These are phyloP conservation scores for Xerocomus brunneocitrinus DNA, from an alignment of 768 basidiomycete species.

Conservation along the genomic window DNA sequence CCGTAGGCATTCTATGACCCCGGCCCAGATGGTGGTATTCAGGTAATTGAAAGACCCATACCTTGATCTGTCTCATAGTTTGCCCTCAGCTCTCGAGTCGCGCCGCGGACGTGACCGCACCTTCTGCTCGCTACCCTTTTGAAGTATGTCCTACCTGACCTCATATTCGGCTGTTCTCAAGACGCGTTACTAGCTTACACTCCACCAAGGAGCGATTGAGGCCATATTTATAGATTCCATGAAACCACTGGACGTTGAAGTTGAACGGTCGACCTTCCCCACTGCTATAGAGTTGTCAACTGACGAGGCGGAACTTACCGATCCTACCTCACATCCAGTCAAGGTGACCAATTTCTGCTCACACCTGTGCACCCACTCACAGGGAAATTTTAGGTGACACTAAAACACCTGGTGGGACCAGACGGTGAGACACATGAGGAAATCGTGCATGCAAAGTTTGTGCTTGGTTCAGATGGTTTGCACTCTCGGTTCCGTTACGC, in stretches of 20 bases:
- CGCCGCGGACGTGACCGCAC: conserved; percentile 54
- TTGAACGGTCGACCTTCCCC: conserved; percentile 32
- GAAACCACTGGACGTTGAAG: conserved; percentile 25
- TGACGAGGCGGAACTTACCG: conserved; percentile 17
- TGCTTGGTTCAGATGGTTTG: conserved; percentile 71
- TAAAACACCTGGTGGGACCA: conserved; percentile 16
- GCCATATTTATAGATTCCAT: conserved; percentile 33
- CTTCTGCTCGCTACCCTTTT: conserved; percentile 64
- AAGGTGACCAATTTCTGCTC: conserved; percentile 8
- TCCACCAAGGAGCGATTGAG: conserved; percentile 36
- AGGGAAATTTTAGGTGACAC: conserved; percentile 14
- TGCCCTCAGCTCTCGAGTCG: conserved; percentile 53
- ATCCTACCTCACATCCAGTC: conserved; percentile 22
- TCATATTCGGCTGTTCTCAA: neutral
- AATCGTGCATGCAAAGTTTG: conserved; percentile 64
- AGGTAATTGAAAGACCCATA: conserved; percentile 31
- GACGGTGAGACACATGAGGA: conserved; percentile 42
- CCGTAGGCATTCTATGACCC: conserved; percentile 74
- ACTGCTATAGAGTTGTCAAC: conserved; percentile 27
- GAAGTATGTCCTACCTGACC: conserved; percentile 40
- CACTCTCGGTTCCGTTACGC: neutral
- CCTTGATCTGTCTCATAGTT: neutral
- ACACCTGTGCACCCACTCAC: conserved; percentile 1
- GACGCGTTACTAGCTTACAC: conserved; percentile 17
- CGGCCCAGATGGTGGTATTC: conserved; percentile 52